Evolutionary conservation across 352 stramenopile genomes (phyloP).

Genomic region (Blastocystis sp.): DNA sequence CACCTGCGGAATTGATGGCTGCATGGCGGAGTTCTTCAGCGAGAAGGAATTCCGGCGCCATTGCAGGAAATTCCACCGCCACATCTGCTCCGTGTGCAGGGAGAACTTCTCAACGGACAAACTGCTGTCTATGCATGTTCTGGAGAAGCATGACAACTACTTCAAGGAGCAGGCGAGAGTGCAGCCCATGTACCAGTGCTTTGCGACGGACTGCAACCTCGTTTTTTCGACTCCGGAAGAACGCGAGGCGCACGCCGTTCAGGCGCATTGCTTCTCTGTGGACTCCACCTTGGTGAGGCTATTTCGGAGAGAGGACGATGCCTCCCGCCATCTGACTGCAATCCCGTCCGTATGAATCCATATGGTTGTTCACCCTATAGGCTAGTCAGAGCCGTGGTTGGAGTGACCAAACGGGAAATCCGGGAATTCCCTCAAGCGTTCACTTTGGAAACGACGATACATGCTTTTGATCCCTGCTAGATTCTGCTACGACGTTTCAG

Average conservation of each 20-base stretch:
- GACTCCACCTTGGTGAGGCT: neutral
- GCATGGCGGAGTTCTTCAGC: neutral
- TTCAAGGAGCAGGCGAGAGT: neutral
- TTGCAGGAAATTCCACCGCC: neutral
- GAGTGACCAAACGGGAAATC: too few relatives aligned
- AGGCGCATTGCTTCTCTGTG: neutral
- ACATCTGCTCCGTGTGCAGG: neutral
- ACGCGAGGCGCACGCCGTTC: neutral
- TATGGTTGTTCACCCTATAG: too few relatives aligned
- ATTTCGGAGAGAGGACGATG: too few relatives aligned
- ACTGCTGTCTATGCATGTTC: neutral
- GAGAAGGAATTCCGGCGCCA: neutral
- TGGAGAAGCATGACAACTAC: constrained; percentile 19
- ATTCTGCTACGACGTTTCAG: too few relatives aligned
- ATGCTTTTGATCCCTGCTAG: too few relatives aligned
- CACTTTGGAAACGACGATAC: too few relatives aligned
- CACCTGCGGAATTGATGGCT: constrained; percentile 2
- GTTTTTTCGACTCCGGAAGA: neutral
- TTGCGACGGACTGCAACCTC: neutral
- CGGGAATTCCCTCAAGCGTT: too few relatives aligned
- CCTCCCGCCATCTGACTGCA: too few relatives aligned
- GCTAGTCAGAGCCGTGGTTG: too few relatives aligned
- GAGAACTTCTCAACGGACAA: neutral
- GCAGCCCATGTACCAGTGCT: constrained; percentile 4
- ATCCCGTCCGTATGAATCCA: too few relatives aligned